Evolutionary conservation across 2,329 filamentous ascomycete genomes (phyloP).

Genomic region (Trichoderma afroharzianum): DNA sequence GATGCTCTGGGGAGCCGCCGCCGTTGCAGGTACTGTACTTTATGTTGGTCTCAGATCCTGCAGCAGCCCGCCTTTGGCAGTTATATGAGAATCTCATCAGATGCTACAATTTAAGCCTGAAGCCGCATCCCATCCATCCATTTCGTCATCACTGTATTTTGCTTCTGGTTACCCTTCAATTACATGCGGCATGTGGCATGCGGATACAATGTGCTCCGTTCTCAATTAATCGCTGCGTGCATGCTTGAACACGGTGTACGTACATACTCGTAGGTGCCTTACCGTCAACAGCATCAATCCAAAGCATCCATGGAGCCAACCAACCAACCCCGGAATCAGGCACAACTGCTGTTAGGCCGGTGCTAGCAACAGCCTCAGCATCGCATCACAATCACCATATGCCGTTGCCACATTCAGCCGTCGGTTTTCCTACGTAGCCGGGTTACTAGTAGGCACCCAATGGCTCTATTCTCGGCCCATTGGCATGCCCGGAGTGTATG

Average conservation of each 20-base stretch:
- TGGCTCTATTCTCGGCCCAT: background rate
- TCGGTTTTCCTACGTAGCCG: background rate
- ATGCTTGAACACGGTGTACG: background rate
- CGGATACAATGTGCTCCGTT: background rate
- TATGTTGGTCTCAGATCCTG: too few relatives aligned
- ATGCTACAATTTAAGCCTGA: background rate
- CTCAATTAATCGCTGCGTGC: background rate
- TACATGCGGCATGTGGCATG: background rate
- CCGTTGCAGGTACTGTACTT: background rate
- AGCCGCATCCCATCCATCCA: background rate
- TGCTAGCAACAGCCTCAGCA: background rate
- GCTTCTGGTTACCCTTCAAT: background rate
- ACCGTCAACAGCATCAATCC: background rate
- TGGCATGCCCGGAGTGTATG: background rate
- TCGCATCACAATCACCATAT: background rate
- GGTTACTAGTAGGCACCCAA: background rate
- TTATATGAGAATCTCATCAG: background rate
- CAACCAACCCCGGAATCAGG: background rate
- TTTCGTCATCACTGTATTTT: background rate
- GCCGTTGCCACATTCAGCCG: background rate
- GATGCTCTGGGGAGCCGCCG: background rate
- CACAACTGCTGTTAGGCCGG: background rate
- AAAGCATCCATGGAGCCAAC: background rate
- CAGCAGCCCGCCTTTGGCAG: background rate
- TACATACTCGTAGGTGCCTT: background rate